Evolutionary conservation across 2,329 filamentous ascomycete genomes (phyloP).

Genomic region (Sporothrix luriei): DNA sequence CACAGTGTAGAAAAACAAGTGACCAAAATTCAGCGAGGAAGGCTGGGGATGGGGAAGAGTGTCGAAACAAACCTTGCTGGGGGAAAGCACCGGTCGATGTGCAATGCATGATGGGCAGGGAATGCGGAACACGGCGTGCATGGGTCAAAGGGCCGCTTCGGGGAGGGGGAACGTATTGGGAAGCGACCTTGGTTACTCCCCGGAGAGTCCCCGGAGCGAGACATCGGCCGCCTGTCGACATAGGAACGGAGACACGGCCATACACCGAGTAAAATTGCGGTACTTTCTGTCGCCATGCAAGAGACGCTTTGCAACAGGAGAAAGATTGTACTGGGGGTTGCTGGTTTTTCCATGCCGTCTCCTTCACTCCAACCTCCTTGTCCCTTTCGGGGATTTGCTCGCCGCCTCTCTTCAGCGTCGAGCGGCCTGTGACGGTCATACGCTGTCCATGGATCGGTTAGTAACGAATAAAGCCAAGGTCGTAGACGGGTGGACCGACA

Average conservation of each 20-base stretch:
- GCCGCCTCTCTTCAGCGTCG: background rate
- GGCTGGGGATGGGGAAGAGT: no score
- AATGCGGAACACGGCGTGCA: background rate
- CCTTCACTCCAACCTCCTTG: background rate
- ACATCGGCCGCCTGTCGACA: slow-evolving; percentile 5
- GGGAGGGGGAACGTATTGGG: background rate
- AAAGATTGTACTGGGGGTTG: background rate
- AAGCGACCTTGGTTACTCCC: background rate
- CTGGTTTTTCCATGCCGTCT: background rate
- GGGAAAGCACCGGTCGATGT: background rate
- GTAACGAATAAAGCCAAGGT: background rate
- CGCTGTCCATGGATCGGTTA: background rate
- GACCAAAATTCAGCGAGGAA: background rate
- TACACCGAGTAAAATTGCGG: no score
- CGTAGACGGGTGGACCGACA: background rate
- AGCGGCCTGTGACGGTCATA: slow-evolving; percentile 10
- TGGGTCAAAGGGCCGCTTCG: slow-evolving; percentile 18
- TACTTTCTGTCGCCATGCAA: background rate
- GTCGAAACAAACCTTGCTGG: background rate
- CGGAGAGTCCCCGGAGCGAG: background rate
- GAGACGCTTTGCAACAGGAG: background rate
- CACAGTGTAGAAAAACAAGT: background rate
- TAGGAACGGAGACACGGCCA: background rate
- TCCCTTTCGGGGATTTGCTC: background rate
- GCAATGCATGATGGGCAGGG: background rate